A percentile compares a stretch with the other conserved stretches of the same genome.
Evolutionary conservation across 2,329 filamentous ascomycete species (phyloP).

Genomic region (Penicillium rolfsii): DNA sequence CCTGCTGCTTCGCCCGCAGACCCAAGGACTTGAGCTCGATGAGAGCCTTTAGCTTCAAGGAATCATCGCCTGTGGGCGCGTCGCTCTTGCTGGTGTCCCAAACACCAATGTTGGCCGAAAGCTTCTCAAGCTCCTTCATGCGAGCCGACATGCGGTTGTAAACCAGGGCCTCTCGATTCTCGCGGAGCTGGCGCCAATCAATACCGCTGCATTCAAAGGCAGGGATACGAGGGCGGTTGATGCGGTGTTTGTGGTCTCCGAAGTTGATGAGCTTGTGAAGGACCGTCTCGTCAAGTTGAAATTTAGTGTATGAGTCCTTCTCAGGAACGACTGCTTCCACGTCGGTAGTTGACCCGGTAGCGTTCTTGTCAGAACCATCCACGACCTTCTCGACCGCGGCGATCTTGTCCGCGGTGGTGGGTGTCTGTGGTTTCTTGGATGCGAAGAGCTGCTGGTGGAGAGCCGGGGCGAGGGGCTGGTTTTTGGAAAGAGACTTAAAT

Average conservation of each 20-base stretch:
- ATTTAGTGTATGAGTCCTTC: conserved; percentile 66
- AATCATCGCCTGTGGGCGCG: conserved; percentile 72
- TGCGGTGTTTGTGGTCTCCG: conserved; percentile 73
- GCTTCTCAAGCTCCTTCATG: conserved; percentile 78
- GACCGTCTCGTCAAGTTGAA: conserved; percentile 71
- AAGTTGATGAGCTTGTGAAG: conserved; percentile 69
- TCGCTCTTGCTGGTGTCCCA: conserved; percentile 78
- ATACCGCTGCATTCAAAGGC: conserved; percentile 87
- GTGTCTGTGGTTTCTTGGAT: conserved; percentile 48
- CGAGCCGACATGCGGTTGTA: conserved; percentile 89
- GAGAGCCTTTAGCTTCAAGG: conserved; percentile 82
- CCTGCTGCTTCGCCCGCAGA: conserved; percentile 84
- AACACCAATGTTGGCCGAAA: conserved; percentile 82
- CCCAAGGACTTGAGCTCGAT: conserved; percentile 94
- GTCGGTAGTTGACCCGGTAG: conserved; percentile 37
- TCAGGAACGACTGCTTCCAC: conserved; percentile 30
- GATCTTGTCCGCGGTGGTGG: conserved; percentile 43
- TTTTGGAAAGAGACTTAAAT: conserved; percentile 88
- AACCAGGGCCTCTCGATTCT: conserved; percentile 83
- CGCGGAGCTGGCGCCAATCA: conserved; percentile 80
- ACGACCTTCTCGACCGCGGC: conserved; percentile 39
- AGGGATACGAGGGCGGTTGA: conserved; percentile 78
- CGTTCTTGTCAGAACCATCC: conserved; percentile 43
- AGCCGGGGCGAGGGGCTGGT: conserved; percentile 74
- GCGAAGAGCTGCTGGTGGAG: conserved; percentile 84